Base-by-base conservation (phyloP, 176 grass and related monocot species). In the Zoysia japonica region DNA sequence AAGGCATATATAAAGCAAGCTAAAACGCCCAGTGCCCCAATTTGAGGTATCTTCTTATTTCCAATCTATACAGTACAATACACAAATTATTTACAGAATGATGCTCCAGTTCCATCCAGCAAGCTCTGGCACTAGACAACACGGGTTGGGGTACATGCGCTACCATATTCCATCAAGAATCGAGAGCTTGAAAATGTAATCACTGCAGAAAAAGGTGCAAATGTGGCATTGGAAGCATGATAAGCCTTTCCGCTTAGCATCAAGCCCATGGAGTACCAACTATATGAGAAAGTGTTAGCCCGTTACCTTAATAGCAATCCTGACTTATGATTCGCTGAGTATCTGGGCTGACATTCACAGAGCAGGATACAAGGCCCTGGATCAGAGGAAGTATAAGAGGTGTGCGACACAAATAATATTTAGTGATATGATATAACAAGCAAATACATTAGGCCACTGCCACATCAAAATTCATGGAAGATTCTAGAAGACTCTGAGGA, bases 351-450 rank as follows among this genome's bases (percentile, higher is more conserved):
- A 89, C 61, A 81, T 85, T 85, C 72, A 85, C 66, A 0, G 82
- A 89, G 59, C 87, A 89, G 0, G 78, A 81, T 52, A 89, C 28
- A 15, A 85, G 82, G n/a, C 87, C 87, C 87, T 89, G 72, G 0
- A 81, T 35, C 5, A 81, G 20, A 37, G 38, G 47, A 64, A 64
- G 19, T 5, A 43, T 84, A 70, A 72, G 65, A 43, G 47, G 10
- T 62, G 61, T 45, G 28, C 28, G 46, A 83, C 1, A 46, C 28
- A 36, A 83, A 51, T 36, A 61, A 59, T 67, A 83, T 46, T 41
- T 14, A 54, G 8, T 5, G 4, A 9, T 35, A 40, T 51, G 7
- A 40, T 61, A 72, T 5, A 44, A 54, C 43, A 13, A 11, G 7
- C 52, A 28, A 55, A 40, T 38, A 11, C 35, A 53, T 9, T 64